Base-by-base conservation (phyloP, 192 early-diverging fungal genomes). In the Kickxella alabastrina region DNA sequence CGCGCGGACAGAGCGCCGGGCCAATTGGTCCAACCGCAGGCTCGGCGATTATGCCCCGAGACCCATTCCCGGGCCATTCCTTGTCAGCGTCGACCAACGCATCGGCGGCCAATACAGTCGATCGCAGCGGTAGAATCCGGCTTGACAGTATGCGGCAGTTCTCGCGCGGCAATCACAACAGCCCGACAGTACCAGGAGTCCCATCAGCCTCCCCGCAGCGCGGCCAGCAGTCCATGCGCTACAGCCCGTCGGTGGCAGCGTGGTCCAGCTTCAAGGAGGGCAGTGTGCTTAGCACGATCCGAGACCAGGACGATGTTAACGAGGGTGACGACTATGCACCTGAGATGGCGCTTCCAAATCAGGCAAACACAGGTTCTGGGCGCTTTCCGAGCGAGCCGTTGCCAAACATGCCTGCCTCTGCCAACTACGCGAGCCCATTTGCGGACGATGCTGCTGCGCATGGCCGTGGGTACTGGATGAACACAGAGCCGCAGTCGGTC, bases 221-320 rank as follows among this genome's bases (percentile, higher is more conserved):
- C 14, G 36, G 31, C 0, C 60, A 57, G 54, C 57, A 54, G 10
- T 2, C 27, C 21, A 14, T 28, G 15, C 65, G 65, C 37, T 68
- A 61, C 38, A 76, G 73, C 31, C 73, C 73, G 15, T 68, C 62
- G 4, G 41, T 61, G 45, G 32, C 38, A 2, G 44, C 28, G 22
- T 76, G 61, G 73, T 55, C 61, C 4, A 76, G 58, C 62, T 65
- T 59, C 45, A 64, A 58, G 38, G 73, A 76, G 4, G 44, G 41
- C 27, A 25, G 43, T 10, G 29, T 40, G 14, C 38, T 65, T 15
- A 54, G 53, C 46, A 57, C 65, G 1, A 68, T 65, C 19, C 56
- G 36, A 18, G 65, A 68, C 41, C 57, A 61, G n/a, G 64, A 63
- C 6, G 59, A 54, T 9, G 10, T 49, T 15, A 22, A 46, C 13